Percentiles rank a stretch among this genome's conserved stretches.
phyloP scores from a whole-genome alignment of 2,329 filamentous ascomycete genomes.

The Pseudopyrenochaeta lycopersici region DNA sequence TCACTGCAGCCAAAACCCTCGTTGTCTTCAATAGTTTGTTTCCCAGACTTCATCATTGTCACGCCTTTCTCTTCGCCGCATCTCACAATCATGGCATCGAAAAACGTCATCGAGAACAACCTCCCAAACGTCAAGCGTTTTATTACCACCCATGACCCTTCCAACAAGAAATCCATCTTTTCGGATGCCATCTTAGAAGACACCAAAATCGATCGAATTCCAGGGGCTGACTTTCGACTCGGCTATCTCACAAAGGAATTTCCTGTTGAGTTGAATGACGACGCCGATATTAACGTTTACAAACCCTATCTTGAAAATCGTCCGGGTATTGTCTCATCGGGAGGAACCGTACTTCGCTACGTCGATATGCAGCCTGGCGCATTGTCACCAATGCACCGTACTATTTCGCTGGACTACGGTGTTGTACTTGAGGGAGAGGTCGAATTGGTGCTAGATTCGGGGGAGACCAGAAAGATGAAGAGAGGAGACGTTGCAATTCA shows the following conservation, averaged over 20 bases:
- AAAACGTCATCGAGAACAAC: conserved; percentile 20
- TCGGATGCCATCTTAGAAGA: conserved; percentile 36
- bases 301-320: conserved; percentile 53
- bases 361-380: conserved; percentile 44
- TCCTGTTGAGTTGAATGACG: conserved; percentile 56
- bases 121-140: conserved; percentile 43
- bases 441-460: conserved; percentile 47
- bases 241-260: conserved; percentile 59
- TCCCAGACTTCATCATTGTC: too few species aligned
- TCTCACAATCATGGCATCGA: conserved; percentile 23
- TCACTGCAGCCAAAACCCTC: too few species aligned
- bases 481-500: conserved; percentile 49
- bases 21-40: too few species aligned
- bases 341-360: conserved; percentile 56
- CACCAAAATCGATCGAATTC: conserved; percentile 26
- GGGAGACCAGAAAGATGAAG: conserved; percentile 45
- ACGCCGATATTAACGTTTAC: conserved; percentile 59
- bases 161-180: conserved; percentile 46
- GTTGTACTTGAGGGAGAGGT: conserved; percentile 51
- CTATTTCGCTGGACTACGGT: conserved; percentile 50
- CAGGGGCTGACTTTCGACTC: conserved; percentile 53
- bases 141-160: conserved; percentile 47
- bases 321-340: conserved; percentile 58
- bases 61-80: background rate
- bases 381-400: conserved; percentile 50